These are phyloP conservation scores for Arthrobotrys sphaeroides DNA, from an alignment of 2,329 filamentous ascomycete genomes.

Conservation along the genomic window DNA sequence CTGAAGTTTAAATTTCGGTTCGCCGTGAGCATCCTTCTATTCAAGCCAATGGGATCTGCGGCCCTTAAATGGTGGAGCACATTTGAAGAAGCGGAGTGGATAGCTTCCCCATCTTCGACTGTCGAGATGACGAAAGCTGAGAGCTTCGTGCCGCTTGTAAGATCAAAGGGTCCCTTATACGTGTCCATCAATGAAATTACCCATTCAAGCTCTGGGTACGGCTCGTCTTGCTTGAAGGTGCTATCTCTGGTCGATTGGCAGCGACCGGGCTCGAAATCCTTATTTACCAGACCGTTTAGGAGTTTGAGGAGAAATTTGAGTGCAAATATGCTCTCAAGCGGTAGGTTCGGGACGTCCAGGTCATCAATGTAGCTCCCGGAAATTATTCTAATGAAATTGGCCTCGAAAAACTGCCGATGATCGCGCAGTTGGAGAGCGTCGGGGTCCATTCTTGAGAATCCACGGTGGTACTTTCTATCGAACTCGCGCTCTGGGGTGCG, in stretches of 20 bases:
- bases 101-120: not conserved
- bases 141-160: not conserved
- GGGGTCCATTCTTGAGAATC: not conserved
- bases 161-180: not conserved
- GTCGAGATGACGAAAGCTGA: not conserved
- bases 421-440: not conserved
- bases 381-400: not conserved
- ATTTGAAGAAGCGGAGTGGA: not conserved
- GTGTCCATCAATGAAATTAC: not conserved
- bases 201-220: not conserved
- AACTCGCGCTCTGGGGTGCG: not conserved
- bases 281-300: not conserved
- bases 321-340: too few relatives aligned
- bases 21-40: too few relatives aligned
- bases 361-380: not conserved
- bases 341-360: not conserved
- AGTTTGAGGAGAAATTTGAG: not conserved
- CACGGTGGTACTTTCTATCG: not conserved
- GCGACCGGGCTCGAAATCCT: not conserved
- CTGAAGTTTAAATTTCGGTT: too few relatives aligned
- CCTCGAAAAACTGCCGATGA: constrained; percentile 3
- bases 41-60: too few relatives aligned
- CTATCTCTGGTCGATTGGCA: too few relatives aligned
- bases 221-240: too few relatives aligned
- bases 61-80: too few relatives aligned